Conservation (phyloP, 257 asterid genomes). For the Solanum bulbocastanum region DNA sequence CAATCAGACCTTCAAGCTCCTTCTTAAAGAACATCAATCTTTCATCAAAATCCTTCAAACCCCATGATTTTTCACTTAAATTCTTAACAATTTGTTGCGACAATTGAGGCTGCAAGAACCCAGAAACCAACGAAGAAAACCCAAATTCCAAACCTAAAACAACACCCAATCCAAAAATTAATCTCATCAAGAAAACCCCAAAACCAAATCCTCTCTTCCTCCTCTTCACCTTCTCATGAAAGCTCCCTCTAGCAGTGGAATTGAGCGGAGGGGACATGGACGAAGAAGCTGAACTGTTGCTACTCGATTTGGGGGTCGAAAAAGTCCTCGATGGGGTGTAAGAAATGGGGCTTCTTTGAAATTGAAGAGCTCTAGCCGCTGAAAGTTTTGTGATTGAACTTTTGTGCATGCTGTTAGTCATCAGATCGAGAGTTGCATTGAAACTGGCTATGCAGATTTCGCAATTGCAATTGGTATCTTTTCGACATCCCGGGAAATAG, state of each 20-base stretch:
- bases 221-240: conserved; percentile 20
- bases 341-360: conserved; percentile 44
- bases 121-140: conserved; percentile 28
- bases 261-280: conserved; percentile 17
- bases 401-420: conserved; percentile 32
- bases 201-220: conserved; percentile 21
- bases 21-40: conserved; percentile 44
- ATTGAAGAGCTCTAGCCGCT: conserved; percentile 15
- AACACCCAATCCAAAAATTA: conserved; percentile 28
- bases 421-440: conserved; percentile 77
- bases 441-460: conserved; percentile 76
- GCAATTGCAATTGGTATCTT: conserved; percentile 74
- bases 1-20: conserved; percentile 22
- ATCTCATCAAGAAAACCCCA: conserved; percentile 19
- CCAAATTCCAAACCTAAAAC: conserved; percentile 40
- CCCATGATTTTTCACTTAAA: conserved; percentile 39
- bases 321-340: conserved; percentile 23
- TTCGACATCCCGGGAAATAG: conserved; percentile 76
- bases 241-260: conserved; percentile 11
- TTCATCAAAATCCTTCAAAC: conserved; percentile 24
- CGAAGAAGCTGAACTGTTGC: neutral
- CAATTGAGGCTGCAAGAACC: conserved; percentile 24
- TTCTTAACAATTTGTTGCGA: conserved; percentile 28
- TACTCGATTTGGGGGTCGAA: conserved; percentile 33
- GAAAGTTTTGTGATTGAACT: conserved; percentile 42